Evolutionary conservation across 352 stramenopile genomes (phyloP).

Genomic region (Pythium insidiosum): DNA sequence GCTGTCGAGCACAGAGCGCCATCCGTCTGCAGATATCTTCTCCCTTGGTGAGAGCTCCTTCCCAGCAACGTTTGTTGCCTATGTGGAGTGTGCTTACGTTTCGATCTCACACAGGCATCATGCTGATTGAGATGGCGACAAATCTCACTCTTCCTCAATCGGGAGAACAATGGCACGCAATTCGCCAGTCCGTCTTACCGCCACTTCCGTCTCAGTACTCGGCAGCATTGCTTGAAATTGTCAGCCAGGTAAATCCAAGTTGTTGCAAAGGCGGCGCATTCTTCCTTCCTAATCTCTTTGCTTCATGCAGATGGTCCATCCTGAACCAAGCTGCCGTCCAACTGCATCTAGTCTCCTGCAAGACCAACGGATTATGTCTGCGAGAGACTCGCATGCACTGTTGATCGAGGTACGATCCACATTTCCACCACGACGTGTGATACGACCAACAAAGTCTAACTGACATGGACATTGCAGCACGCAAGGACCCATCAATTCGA

Average conservation of each 20-base stretch:
- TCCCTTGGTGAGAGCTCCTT: slow-evolving; percentile 92
- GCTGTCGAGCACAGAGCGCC: slow-evolving; percentile 51
- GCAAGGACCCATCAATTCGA: too few relatives aligned
- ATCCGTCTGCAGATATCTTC: slow-evolving; percentile 91
- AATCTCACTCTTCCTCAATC: slow-evolving; percentile 29
- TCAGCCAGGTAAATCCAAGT: slow-evolving; percentile 43
- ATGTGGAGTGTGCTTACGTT: not conserved
- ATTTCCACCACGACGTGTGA: not conserved
- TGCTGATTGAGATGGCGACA: slow-evolving; percentile 50
- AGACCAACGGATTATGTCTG: not conserved
- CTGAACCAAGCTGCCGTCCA: slow-evolving; percentile 27
- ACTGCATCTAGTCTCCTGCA: slow-evolving; percentile 29
- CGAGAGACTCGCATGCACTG: not conserved
- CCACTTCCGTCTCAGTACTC: slow-evolving; percentile 38
- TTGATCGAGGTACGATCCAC: not conserved
- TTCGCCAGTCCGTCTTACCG: slow-evolving; percentile 44
- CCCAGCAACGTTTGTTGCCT: not conserved
- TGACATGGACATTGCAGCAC: too few relatives aligned
- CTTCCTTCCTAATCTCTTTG: not conserved
- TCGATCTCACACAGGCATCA: slow-evolving; percentile 31
- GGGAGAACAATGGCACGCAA: slow-evolving; percentile 58
- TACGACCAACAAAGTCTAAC: not conserved
- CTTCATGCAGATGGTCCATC: slow-evolving; percentile 54
- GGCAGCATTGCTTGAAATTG: slow-evolving; percentile 21
- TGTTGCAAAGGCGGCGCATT: too few relatives aligned